These are phyloP conservation scores for Atractiella rhizophila DNA, from an alignment of 768 basidiomycete species.

Conservation along the genomic window DNA sequence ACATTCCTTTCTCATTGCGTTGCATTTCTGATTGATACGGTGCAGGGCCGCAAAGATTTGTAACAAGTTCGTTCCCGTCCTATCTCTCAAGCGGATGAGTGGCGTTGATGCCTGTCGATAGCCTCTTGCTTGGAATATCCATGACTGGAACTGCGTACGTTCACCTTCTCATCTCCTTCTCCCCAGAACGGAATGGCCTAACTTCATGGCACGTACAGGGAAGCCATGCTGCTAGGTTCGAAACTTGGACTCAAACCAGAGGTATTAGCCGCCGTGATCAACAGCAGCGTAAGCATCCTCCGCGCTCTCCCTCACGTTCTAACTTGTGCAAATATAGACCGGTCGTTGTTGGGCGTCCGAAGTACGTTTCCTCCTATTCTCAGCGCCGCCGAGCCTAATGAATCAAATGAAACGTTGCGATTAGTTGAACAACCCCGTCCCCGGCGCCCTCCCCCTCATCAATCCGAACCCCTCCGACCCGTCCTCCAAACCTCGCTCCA, in stretches of 20 bases:
- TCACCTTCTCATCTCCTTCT: too few relatives aligned
- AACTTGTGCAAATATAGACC: not conserved
- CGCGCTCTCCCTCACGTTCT: not conserved
- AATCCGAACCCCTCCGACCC: conserved; percentile 55
- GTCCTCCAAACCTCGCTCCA: conserved; percentile 49
- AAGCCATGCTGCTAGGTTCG: conserved; percentile 68
- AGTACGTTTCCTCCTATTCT: too few relatives aligned
- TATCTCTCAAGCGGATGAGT: not conserved
- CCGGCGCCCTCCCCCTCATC: conserved; percentile 34
- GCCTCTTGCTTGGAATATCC: conserved; percentile 32
- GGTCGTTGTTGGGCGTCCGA: conserved; percentile 16
- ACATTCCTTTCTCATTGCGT: not conserved
- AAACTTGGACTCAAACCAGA: conserved; percentile 52
- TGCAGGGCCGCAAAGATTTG: conserved; percentile 53
- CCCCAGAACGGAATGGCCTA: not conserved
- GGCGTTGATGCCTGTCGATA: not conserved
- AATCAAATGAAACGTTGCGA: conserved; percentile 61
- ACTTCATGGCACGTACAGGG: conserved; percentile 16
- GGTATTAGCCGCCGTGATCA: conserved; percentile 56
- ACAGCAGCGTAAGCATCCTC: conserved; percentile 25
- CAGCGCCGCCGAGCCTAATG: conserved; percentile 28
- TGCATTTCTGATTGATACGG: not conserved
- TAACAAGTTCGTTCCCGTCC: conserved; percentile 37
- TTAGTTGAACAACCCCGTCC: conserved; percentile 73
- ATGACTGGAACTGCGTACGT: conserved; percentile 16